phyloP scores from a whole-genome alignment of 2,329 filamentous ascomycete species.

The Conoideocrella luteorostrata region DNA sequence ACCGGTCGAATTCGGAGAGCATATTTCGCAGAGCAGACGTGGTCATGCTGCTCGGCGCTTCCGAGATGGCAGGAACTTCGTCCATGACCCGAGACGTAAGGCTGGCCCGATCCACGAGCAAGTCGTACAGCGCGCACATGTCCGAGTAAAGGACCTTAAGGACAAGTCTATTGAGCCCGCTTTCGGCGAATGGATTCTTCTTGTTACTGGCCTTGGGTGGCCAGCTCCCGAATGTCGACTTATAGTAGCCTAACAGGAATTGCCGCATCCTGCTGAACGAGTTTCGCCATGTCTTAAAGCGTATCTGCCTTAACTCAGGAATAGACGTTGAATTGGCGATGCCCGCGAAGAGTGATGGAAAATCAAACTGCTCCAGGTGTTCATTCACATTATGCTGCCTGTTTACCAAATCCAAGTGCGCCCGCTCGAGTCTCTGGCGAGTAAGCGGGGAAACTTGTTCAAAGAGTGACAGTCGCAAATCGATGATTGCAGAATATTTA shows the following conservation, averaged over 20 bases:
- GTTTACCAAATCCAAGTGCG: constrained; percentile 70
- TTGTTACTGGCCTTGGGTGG: constrained; percentile 87
- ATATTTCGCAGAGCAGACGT: constrained; percentile 69
- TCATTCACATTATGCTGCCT: constrained; percentile 64
- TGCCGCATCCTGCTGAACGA: constrained; percentile 69
- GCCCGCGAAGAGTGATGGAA: constrained; percentile 82
- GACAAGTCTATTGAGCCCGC: constrained; percentile 78
- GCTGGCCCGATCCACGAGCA: constrained; percentile 72
- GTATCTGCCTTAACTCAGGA: constrained; percentile 67
- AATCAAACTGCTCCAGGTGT: constrained; percentile 82
- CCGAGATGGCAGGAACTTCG: constrained; percentile 50
- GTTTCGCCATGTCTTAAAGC: constrained; percentile 77
- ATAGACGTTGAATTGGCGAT: constrained; percentile 77
- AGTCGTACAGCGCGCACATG: constrained; percentile 79
- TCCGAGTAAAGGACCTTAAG: constrained; percentile 79
- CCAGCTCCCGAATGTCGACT: constrained; percentile 60
- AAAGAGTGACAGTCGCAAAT: constrained; percentile 62
- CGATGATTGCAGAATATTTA: constrained; percentile 69
- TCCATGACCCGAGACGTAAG: constrained; percentile 75
- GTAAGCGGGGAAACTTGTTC: constrained; percentile 64
- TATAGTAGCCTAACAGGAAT: constrained; percentile 64
- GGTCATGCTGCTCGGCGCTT: constrained; percentile 53
- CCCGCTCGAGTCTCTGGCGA: constrained; percentile 72
- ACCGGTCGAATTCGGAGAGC: constrained; percentile 82
- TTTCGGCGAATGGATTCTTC: constrained; percentile 83